Conservation (phyloP, 2,329 filamentous ascomycete genomes). For the Epichloe hybrida region DNA sequence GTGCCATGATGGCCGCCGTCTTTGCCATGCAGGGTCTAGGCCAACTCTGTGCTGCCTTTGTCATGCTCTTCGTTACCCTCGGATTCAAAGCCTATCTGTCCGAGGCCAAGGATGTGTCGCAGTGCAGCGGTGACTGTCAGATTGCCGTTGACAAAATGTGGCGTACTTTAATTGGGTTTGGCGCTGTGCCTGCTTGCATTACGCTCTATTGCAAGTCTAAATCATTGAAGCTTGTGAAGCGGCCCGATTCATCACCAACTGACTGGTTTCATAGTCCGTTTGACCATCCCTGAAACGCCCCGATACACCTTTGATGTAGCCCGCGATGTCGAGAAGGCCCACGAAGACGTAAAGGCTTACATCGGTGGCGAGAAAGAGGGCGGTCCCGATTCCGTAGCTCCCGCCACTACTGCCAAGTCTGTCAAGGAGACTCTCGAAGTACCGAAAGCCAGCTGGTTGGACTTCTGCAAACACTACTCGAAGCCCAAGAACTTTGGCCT, state of each 20-base stretch:
- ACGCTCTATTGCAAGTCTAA: conserved; percentile 53
- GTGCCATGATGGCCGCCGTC: conserved; percentile 76
- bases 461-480: conserved; percentile 59
- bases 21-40: conserved; percentile 83
- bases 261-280: conserved; percentile 29
- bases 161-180: conserved; percentile 33
- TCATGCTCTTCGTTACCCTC: conserved; percentile 61
- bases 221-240: background rate
- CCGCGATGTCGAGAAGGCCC: conserved; percentile 60
- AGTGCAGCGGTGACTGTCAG: conserved; percentile 34
- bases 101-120: conserved; percentile 32
- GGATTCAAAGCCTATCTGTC: conserved; percentile 55
- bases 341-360: conserved; percentile 63
- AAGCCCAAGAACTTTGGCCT: conserved; percentile 60
- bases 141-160: conserved; percentile 69
- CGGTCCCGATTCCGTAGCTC: conserved; percentile 51
- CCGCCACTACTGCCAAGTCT: conserved; percentile 42
- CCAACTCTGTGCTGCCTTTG: conserved; percentile 60
- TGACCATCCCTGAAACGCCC: conserved; percentile 79
- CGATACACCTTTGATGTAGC: conserved; percentile 78
- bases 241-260: background rate
- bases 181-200: conserved; percentile 53
- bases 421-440: conserved; percentile 42
- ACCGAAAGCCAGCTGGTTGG: conserved; percentile 56
- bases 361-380: conserved; percentile 50